Base-by-base conservation (phyloP, 176 grass and related monocot species). In the Carex scoparia region DNA sequence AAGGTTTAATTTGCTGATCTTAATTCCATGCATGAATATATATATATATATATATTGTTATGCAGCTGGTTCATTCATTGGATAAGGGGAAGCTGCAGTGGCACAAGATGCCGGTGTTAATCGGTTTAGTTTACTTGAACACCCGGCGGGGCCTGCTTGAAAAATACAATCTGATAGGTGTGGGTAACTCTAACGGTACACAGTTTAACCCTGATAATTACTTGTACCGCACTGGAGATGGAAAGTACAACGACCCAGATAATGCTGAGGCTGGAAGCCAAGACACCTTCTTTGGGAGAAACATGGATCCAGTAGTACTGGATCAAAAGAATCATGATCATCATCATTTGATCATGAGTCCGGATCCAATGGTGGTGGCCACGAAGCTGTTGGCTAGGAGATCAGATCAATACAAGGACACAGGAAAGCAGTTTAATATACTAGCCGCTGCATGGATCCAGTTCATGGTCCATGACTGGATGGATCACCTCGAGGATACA, bases 381-480 rank as follows among this genome's bases (percentile, higher is more conserved):
- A 86, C 85, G 63, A 92, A 88, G 31, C 85, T 92, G 31, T 65
- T 92, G 40, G 88, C 79, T 14, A 80, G 87, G 85, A 82, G 68
- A 63, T 23, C 23, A 23, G 23, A 23, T 23, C 67, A 76, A 51
- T 89, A 89, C 85, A 87, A 89, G 68, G 90, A 92, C 59, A 89
- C 90, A 12, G 85, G 85, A 12, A 92, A 92, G 58, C 90, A 92
- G 10, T 92, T 92, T 66, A 92, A 92, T 82, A 79, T 92, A 81
- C 73, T 92, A 60, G 87, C 90, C 32, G 87, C 87, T 69, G 63
- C 90, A 62, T 92, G 90, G 90, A 92, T 92, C 69, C 90, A 92
- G 81, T 92, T 92, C 90, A 92, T 92, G 90, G 87, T 89, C 69
- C 90, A 92, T 85, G 90, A 92, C 77, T 92, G 90, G 90, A 92